Evolutionary conservation across 352 stramenopile genomes (phyloP).

Genomic region (Phytophthora pisi): DNA sequence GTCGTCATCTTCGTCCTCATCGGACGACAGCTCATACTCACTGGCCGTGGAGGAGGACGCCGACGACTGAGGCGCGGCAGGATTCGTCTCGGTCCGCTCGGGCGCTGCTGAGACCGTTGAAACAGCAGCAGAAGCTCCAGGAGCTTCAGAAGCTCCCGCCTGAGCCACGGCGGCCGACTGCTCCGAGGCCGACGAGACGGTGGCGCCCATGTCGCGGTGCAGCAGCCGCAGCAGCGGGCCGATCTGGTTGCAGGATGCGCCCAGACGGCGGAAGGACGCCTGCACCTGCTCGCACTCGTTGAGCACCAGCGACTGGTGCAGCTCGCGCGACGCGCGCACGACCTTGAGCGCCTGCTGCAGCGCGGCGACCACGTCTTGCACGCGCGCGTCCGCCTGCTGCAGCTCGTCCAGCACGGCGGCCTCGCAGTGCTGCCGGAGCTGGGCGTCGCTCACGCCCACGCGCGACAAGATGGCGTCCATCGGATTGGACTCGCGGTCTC

Average conservation of each 20-base stretch:
- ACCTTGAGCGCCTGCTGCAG: slow-evolving; percentile 24
- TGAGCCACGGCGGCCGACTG: neutral
- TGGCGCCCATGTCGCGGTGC: slow-evolving; percentile 17
- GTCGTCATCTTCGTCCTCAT: slow-evolving; percentile 11
- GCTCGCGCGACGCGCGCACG: slow-evolving; percentile 21
- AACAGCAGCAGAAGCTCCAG: neutral
- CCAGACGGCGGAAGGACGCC: slow-evolving; percentile 23
- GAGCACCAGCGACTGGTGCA: slow-evolving; percentile 28
- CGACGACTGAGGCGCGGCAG: slow-evolving; percentile 1
- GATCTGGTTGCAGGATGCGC: slow-evolving; percentile 27
- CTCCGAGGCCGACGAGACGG: neutral
- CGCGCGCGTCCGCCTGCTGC: slow-evolving; percentile 1
- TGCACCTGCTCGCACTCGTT: slow-evolving; percentile 21
- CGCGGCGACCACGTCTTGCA: slow-evolving; percentile 19
- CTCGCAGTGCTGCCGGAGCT: slow-evolving; percentile 27
- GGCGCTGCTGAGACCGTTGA: neutral
- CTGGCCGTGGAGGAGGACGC: slow-evolving; percentile 12
- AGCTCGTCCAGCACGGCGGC: slow-evolving; percentile 24
- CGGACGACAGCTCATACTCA: slow-evolving; percentile 18
- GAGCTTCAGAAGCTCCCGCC: no score
- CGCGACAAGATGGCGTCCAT: slow-evolving; percentile 30
- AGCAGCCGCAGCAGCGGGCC: slow-evolving; percentile 23
- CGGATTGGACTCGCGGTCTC: neutral
- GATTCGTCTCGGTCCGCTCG: neutral
- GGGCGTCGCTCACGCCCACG: slow-evolving; percentile 19